Conservation (phyloP, 768 basidiomycete genomes). For the Hebeloma cylindrosporum region DNA sequence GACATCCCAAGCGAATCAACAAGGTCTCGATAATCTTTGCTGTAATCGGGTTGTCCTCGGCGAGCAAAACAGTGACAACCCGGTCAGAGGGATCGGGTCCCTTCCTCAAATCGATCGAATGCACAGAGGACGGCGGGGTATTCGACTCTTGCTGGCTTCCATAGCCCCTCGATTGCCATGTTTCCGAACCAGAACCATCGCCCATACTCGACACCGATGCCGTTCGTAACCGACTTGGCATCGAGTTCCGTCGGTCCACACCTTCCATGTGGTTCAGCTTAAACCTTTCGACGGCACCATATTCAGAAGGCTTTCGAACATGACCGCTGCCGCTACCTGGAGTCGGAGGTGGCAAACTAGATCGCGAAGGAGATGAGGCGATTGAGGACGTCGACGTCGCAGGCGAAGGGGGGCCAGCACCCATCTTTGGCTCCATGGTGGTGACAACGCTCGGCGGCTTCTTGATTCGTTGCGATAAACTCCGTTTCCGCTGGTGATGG, state of each 20-base stretch:
- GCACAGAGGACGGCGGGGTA: slow-evolving; percentile 84
- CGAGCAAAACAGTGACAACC: slow-evolving; percentile 90
- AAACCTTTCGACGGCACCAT: slow-evolving; percentile 84
- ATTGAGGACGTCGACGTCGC: slow-evolving; percentile 90
- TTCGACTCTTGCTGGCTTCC: slow-evolving; percentile 56
- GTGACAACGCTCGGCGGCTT: slow-evolving; percentile 81
- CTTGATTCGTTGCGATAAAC: slow-evolving; percentile 80
- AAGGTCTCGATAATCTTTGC: slow-evolving; percentile 97
- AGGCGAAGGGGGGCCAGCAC: slow-evolving; percentile 86
- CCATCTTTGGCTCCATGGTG: slow-evolving; percentile 57
- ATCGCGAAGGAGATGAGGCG: slow-evolving; percentile 83
- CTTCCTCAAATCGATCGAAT: slow-evolving; percentile 77
- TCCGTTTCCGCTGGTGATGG: slow-evolving; percentile 71
- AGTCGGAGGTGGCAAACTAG: slow-evolving; percentile 69
- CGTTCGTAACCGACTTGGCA: slow-evolving; percentile 85
- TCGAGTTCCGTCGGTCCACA: slow-evolving; percentile 74
- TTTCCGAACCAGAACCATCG: slow-evolving; percentile 76
- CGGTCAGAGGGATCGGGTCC: slow-evolving; percentile 80
- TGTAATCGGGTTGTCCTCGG: slow-evolving; percentile 98
- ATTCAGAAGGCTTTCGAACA: slow-evolving; percentile 86
- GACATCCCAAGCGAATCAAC: slow-evolving; percentile 90
- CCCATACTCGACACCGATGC: slow-evolving; percentile 83
- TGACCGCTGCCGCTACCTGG: slow-evolving; percentile 65
- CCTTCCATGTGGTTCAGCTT: slow-evolving; percentile 80
- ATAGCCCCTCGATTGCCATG: slow-evolving; percentile 64